Base-by-base conservation (phyloP, 768 basidiomycete genomes). In the Tylopilus sp. region DNA sequence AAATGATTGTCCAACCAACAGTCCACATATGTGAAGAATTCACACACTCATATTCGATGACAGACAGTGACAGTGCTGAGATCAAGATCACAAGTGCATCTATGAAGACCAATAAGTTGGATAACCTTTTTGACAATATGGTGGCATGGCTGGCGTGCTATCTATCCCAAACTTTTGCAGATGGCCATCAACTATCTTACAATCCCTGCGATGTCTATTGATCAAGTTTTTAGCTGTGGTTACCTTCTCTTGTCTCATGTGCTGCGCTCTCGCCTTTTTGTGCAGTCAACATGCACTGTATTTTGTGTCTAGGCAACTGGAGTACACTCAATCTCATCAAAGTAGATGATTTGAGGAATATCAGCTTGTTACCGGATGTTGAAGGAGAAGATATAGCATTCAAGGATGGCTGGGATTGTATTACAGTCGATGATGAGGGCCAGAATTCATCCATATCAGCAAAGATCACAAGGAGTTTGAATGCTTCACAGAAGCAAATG, bases 401-500 rank as follows among this genome's bases (percentile, higher is more conserved):
- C n/a, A n/a, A n/a, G n/a, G n/a, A n/a, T n/a, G n/a, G n/a, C n/a
- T n/a, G n/a, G n/a, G n/a, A n/a, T n/a, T n/a, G n/a, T n/a, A n/a
- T n/a, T n/a, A n/a, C n/a, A n/a, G n/a, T n/a, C n/a, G n/a, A n/a
- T n/a, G n/a, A n/a, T n/a, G n/a, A n/a, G n/a, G n/a, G n/a, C n/a
- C n/a, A n/a, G n/a, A n/a, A n/a, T n/a, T n/a, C n/a, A n/a, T n/a
- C n/a, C n/a, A n/a, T n/a, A n/a, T n/a, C n/a, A n/a, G n/a, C n/a
- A n/a, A n/a, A n/a, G n/a, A 36, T 19, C 14, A 31, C 11, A 3
- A 31, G 12, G 11, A 21, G 37, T 22, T 38, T 21, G 12, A 38
- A 38, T 4, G 25, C 22, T 19, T 24, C 24, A 0, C 36, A 19
- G 38, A 74, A n/a, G n/a, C n/a, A n/a, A n/a, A n/a, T n/a, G n/a